Evolutionary conservation across 1,139 yeast genomes (phyloP), one percentile per base, ranked within the genome.

Genomic region (Geotrichum citri-aurantii): DNA sequence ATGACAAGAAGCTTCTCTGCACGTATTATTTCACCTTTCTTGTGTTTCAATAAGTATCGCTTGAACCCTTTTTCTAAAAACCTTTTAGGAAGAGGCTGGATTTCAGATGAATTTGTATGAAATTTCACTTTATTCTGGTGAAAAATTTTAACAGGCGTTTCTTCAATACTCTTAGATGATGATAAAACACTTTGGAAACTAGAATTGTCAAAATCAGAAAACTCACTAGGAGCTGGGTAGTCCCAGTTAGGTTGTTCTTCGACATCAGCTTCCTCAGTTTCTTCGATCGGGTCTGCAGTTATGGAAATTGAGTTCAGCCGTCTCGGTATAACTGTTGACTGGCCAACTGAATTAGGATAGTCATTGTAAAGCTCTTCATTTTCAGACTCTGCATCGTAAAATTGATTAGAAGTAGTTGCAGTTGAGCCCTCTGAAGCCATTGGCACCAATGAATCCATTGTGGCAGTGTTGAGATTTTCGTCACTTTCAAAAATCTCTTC

Each of bases 1-100:
- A 84, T 69, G 0, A 88, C 87, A 40, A 90, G 75, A 79, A 87
- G 81, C 65, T 80, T 82, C 61, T 86, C 91, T 62, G 81, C 73
- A 61, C 84, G 80, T 8, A 90, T 75, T 7, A 87, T 77, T 59
- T 86, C 87, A 1, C 95, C 95, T 0, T 73, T 74, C 64, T 65
- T 37, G 42, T 6, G 21, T 37, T 37, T 37, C 12, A 37, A 7
- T 37, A 37, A n/a, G 10, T 37, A 37, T 6, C 42, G 42, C 14
- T 17, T 37, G 19, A 37, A 37, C 7, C 19, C 42, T 2, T 37
- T 17, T 37, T 37, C 42, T 14, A 37, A 37, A 37, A 37, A 37
- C 42, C 10, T n/a, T 17, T 37, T 37, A n/a, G 42, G 42, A 37
- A 37, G 42, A 3, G 21, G n/a, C 14, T n/a, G 42, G 21, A n/a